Evolutionary conservation across 2,329 filamentous ascomycete species (phyloP), one percentile per base, ranked within the genome.

Genomic region (Arachnomyces sp.): DNA sequence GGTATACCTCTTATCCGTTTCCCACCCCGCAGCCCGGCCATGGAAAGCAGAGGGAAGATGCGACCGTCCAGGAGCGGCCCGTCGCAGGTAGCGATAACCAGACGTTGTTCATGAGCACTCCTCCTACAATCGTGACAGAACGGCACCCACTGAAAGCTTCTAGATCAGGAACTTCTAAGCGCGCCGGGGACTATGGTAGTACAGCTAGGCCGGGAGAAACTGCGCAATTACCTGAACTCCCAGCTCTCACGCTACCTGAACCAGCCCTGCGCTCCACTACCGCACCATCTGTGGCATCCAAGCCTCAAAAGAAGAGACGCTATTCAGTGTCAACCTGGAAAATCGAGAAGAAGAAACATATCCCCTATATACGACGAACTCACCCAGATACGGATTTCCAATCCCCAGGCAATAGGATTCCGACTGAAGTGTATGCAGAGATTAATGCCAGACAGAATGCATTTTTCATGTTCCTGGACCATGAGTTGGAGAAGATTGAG

Each of bases 401-500:
- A 50, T 67, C 58, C 49, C 65, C 60, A 2, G 61, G 56, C 8
- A 64, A 56, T 38, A 71, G 74, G 48, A 64, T 73, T 3, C 72
- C 74, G 12, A 60, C 76, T 4, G 73, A 77, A 42, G 68, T 72
- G 2, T 71, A 73, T 36, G 73, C 79, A 31, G 74, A 85, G 30
- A 72, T 93, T 3, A 82, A 84, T 33, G 71, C 80, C 42, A 75
- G 79, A 13, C 81, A 94, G 59, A 75, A 74, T n/a, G 85, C 94
- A 11, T 96, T 98, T 57, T 90, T 89, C 59, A 65, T 71, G 0
- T 98, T 92, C 54, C 68, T 98, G 39, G 86, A 95, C 51, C 68
- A 68, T 7, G 84, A 98, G 63, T 69, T 98, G 11, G 73, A 81
- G n/a, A 98, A 96, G 64, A 86, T 98, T 8, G 89, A 98, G 57